Base-by-base conservation (phyloP, 2,329 filamentous ascomycete genomes). In the Ceratocystis alfenasii region DNA sequence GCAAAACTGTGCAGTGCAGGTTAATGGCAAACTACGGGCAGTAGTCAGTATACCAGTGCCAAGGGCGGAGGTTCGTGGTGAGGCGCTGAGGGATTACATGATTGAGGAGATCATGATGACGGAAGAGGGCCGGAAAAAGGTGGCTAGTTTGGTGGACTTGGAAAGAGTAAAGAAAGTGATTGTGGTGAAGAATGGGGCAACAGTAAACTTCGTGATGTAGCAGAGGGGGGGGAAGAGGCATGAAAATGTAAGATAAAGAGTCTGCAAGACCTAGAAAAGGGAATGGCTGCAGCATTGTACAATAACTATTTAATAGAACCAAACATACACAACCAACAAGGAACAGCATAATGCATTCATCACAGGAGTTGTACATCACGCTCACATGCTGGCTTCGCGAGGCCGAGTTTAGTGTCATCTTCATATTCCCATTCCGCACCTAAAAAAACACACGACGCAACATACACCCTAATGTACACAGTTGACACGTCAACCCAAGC, bases 11-110 rank as follows among this genome's bases (percentile, higher is more conserved):
- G 87, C 87, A 0, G 85, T 95, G 17, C 87, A 91, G 71, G 76
- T 95, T 68, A 90, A 95, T 72, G 90, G 90, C n/a, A 91, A 87
- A 74, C 75, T 89, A 69, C 84, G 84, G 46, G 87, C 87, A 68
- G 83, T 83, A 0, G 80, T 87, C n/a, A 78, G 85, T 1, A 83
- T 94, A 28, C 79, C 83, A 0, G 78, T 79, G 33, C 77, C 80
- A 55, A 70, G 73, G 30, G 76, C 73, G 10, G 74, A 79, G 2
- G 28, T 61, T 12, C 25, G 45, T 45, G 64, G 66, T 1, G 46
- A 50, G 53, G 76, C 74, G 63, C 75, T 88, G 68, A 77, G 80
- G 67, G 76, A 79, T 12, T 90, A 85, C 81, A 77, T 92, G 59
- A 76, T 87, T 1, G 75, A 76, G 2, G 78, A 83, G 69, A 80